A percentile compares a stretch with the other conserved stretches of the same genome.
Conservation (phyloP, 1,284 basidiomycete genomes). For the Limonomyces culmigenus region DNA sequence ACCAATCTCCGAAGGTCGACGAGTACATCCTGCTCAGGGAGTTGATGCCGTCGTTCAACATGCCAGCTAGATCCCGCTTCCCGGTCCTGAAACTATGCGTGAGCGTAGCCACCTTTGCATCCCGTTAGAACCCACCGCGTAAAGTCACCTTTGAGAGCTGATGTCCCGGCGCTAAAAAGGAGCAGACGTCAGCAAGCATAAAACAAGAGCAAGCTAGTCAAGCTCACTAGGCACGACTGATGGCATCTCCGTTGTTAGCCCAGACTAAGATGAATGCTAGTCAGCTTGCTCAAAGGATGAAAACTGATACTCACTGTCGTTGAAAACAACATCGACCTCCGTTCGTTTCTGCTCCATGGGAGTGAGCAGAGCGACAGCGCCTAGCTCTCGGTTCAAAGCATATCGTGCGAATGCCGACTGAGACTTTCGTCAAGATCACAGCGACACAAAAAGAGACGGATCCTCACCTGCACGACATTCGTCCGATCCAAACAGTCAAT, state of each 20-base stretch:
- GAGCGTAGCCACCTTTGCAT: neutral
- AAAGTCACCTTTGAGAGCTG: slow-evolving; percentile 85
- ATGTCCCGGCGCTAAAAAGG: slow-evolving; percentile 58
- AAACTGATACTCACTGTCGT: slow-evolving; percentile 42
- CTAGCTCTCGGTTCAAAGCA: slow-evolving; percentile 66
- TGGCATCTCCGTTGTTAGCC: slow-evolving; percentile 91
- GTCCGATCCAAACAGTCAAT: slow-evolving; percentile 89
- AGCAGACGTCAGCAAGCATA: slow-evolving; percentile 1
- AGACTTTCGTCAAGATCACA: slow-evolving; percentile 3
- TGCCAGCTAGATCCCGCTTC: slow-evolving; percentile 79
- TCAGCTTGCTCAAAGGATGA: neutral
- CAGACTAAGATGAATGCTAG: slow-evolving; percentile 39
- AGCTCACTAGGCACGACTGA: slow-evolving; percentile 71
- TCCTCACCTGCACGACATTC: slow-evolving; percentile 67
- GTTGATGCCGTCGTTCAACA: slow-evolving; percentile 88
- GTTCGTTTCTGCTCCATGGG: slow-evolving; percentile 28
- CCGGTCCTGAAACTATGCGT: slow-evolving; percentile 46
- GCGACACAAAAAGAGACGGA: neutral
- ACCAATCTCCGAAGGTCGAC: slow-evolving; percentile 87
- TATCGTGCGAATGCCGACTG: slow-evolving; percentile 83
- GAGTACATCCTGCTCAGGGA: slow-evolving; percentile 79
- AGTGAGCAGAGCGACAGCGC: slow-evolving; percentile 57
- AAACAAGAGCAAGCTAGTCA: slow-evolving; percentile 1
- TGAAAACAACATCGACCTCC: slow-evolving; percentile 69
- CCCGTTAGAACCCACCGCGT: slow-evolving; percentile 36